A percentile compares a stretch with the other conserved stretches of the same genome.
phyloP scores from a whole-genome alignment of 305 asterid genomes.

The Stenogyne calaminthoides region DNA sequence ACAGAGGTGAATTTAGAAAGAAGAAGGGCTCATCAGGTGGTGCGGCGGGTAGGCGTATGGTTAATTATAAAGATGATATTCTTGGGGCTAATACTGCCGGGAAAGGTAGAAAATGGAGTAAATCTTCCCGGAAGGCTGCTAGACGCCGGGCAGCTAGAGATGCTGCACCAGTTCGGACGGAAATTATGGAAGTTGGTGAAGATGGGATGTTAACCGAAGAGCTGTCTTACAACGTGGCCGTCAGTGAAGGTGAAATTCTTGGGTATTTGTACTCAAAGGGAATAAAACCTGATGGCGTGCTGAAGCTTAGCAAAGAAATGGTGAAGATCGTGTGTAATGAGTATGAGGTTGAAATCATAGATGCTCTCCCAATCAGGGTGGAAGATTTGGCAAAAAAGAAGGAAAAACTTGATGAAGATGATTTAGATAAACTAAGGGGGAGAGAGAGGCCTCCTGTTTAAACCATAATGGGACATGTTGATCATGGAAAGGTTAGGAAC shows the following conservation, averaged over 20 bases:
- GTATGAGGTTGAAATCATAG: constrained; percentile 87
- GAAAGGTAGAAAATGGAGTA: constrained; percentile 94
- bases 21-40: constrained; percentile 55
- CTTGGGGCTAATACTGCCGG: constrained; percentile 61
- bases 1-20: constrained; percentile 66
- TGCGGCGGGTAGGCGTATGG: constrained; percentile 54
- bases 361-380: constrained; percentile 62
- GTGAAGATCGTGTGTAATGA: constrained; percentile 93
- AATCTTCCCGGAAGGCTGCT: constrained; percentile 95
- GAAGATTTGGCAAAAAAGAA: constrained; percentile 95
- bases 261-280: constrained; percentile 74
- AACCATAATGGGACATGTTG: constrained; percentile 99
- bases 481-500: constrained; percentile 90
- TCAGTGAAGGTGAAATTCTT: constrained; percentile 88
- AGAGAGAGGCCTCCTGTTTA: constrained; percentile 89
- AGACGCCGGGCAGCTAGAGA: constrained; percentile 85
- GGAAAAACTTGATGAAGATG: constrained; percentile 77
- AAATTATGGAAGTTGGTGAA: constrained; percentile 86
- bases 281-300: constrained; percentile 95
- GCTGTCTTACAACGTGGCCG: constrained; percentile 77
- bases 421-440: constrained; percentile 72
- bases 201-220: constrained; percentile 92
- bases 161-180: constrained; percentile 84
- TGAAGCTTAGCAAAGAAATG: constrained; percentile 83
- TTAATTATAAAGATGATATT: constrained; percentile 37